These are phyloP conservation scores for Stagonosporopsis cucurbitacearum DNA, from an alignment of 2,329 filamentous ascomycete species.

Conservation along the genomic window DNA sequence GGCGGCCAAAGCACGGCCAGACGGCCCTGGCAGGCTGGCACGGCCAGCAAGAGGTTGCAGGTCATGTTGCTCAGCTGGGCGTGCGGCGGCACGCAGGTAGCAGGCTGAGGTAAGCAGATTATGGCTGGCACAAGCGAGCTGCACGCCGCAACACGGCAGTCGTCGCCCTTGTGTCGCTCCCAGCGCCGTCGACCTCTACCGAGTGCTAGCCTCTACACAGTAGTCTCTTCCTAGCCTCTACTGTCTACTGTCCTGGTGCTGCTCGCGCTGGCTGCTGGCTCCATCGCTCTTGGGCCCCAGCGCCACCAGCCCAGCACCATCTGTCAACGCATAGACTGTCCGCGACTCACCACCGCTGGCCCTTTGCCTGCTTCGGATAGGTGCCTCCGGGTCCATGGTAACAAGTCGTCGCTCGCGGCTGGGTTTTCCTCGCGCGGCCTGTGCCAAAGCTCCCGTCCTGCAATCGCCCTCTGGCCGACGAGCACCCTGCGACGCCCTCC, in stretches of 20 bases:
- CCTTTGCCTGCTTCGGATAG: constrained; percentile 46
- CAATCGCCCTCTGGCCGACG: constrained; percentile 39
- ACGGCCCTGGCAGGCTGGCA: constrained; percentile 3
- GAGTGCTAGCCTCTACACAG: too few species aligned
- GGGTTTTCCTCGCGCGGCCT: constrained; percentile 44
- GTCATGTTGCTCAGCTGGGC: constrained; percentile 25
- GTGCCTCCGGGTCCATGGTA: constrained; percentile 49
- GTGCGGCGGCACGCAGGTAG: constrained; percentile 15
- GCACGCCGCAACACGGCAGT: constrained; percentile 17
- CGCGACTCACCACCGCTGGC: constrained; percentile 34
- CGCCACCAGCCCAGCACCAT: constrained; percentile 41
- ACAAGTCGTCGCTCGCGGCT: constrained; percentile 39
- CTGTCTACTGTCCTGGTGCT: too few species aligned
- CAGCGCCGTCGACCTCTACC: too few species aligned
- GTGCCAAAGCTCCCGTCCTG: constrained; percentile 39
- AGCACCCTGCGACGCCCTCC: constrained; percentile 45
- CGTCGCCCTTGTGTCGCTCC: constrained; percentile 30
- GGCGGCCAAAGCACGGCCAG: constrained; percentile 8
- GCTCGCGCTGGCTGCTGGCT: too few species aligned
- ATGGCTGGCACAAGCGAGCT: constrained; percentile 35
- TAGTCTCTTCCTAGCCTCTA: too few species aligned
- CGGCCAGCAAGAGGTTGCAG: constrained; percentile 27
- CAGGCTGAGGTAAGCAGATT: too few species aligned
- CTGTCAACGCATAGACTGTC: constrained; percentile 43
- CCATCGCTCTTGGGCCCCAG: constrained; percentile 22